Conservation (phyloP, 2,329 filamentous ascomycete genomes). For the Colletotrichum trifolii region DNA sequence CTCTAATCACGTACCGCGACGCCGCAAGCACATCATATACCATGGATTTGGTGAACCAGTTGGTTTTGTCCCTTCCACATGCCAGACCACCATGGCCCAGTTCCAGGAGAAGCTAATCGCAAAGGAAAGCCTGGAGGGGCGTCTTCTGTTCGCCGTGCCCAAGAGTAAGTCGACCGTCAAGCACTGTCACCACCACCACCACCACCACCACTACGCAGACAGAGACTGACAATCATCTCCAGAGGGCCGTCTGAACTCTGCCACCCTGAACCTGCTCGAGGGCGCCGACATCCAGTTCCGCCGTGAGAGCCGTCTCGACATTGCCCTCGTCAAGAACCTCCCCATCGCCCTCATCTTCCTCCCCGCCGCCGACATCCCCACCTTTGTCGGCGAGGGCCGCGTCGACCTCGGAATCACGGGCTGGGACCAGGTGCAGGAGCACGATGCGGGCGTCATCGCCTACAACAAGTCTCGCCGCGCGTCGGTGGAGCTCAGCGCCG, state of each 20-base stretch:
- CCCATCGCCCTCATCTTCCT: slow-evolving; percentile 97
- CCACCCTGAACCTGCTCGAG: slow-evolving; percentile 88
- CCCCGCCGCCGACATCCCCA: slow-evolving; percentile 95
- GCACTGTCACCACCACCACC: slow-evolving; percentile 28
- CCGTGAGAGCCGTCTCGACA: slow-evolving; percentile 93
- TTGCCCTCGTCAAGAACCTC: slow-evolving; percentile 96
- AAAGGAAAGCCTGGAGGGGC: slow-evolving; percentile 80
- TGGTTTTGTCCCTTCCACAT: slow-evolving; percentile 42
- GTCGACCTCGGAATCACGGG: slow-evolving; percentile 97
- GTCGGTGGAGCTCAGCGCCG: slow-evolving; percentile 56
- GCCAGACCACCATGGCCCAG: slow-evolving; percentile 21
- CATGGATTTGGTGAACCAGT: slow-evolving; percentile 69
- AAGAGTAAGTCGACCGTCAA: slow-evolving; percentile 77
- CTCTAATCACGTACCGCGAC: slow-evolving; percentile 3
- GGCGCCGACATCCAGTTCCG: slow-evolving; percentile 97
- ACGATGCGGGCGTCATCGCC: slow-evolving; percentile 73
- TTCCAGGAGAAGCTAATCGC: slow-evolving; percentile 34
- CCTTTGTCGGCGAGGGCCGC: slow-evolving; percentile 93
- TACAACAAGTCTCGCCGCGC: slow-evolving; percentile 60
- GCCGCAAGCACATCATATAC: slow-evolving; percentile 11
- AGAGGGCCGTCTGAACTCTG: slow-evolving; percentile 94
- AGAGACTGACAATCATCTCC: slow-evolving; percentile 40
- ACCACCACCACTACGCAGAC: neutral
- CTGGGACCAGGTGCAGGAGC: slow-evolving; percentile 90
- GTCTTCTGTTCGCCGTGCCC: slow-evolving; percentile 95